Evolutionary conservation across 169 alveolate species (phyloP), one percentile per base, ranked within the genome.

Genomic region (Theileria annulata): DNA sequence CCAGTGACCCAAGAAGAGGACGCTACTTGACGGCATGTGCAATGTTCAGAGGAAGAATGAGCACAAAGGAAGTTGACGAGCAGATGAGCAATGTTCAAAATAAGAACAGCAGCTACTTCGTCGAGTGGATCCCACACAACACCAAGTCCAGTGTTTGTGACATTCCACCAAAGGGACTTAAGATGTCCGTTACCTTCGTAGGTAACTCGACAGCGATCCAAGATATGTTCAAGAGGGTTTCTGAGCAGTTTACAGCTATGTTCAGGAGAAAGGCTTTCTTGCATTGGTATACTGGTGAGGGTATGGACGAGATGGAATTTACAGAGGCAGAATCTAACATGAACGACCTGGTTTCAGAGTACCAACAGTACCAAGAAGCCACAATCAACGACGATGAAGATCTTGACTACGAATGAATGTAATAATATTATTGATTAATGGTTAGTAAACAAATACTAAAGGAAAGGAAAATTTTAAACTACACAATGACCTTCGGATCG

Each of bases 221-320:
- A 92, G 99, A 97, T 87, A 94, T 97, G 99, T 97, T 97, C 95
- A 95, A 95, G 93, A 92, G 99, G 63, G 98, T 98, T 48, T 97
- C 99, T 63, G 99, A 97, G 88, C 96, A 98, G 81, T 97, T 97
- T 93, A 96, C 99, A 51, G 98, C 98, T 71, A 96, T 96, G 99
- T 97, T 96, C 95, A 95, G 99, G 88, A 95, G 99, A 81, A 97
- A 97, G 92, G 99, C 99, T 74, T 96, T 96, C 97, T 94, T 97
- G 59, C 99, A 97, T 91, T 96, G 99, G 99, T 96, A 94, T 92
- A 96, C 99, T 30, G 99, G 99, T 28, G 99, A 96, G 89, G 99
- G 99, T 62, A 97, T 98, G 99, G 99, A 97, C 92, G 99, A 97
- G 90, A 97, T 97, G 99, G 99, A 98, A 85, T 97, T 97, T 94